A percentile compares a stretch with the other conserved stretches of the same genome.
phyloP scores from a whole-genome alignment of 805 yeast species.

The Candida nonsorbophila region DNA sequence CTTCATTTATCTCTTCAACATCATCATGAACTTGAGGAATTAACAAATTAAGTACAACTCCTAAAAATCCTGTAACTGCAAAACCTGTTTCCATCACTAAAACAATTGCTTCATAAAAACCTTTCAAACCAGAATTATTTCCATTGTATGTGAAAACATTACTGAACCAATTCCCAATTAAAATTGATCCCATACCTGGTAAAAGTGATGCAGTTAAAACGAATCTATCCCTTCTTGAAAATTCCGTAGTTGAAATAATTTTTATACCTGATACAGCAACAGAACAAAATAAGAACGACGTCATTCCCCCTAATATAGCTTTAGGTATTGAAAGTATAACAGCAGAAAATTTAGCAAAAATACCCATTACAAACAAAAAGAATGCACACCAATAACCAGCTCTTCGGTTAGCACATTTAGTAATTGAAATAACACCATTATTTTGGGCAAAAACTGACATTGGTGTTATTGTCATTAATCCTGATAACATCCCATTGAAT shows the following conservation, averaged over 20 bases:
- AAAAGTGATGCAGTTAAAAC: conserved; percentile 57
- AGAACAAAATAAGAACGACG: conserved; percentile 64
- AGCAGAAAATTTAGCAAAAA: conserved; percentile 80
- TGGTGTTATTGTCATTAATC: conserved; percentile 75
- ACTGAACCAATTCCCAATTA: conserved; percentile 61
- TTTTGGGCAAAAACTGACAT: conserved; percentile 89
- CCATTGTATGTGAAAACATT: conserved; percentile 62
- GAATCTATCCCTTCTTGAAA: conserved; percentile 68
- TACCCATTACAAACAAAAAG: conserved; percentile 78
- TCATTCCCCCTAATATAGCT: conserved; percentile 74
- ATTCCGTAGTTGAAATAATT: conserved; percentile 53
- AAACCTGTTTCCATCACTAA: conserved; percentile 68
- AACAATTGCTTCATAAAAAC: conserved; percentile 61
- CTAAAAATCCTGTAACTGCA: conserved; percentile 62
- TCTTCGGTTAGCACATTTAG: conserved; percentile 80
- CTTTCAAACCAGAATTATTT: conserved; percentile 45
- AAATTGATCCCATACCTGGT: conserved; percentile 61
- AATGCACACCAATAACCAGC: conserved; percentile 76
- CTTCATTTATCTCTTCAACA: conserved; percentile 37
- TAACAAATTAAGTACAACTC: conserved; percentile 51
- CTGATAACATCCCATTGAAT: conserved; percentile 67
- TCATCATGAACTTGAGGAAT: conserved; percentile 53
- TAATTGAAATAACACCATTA: conserved; percentile 87
- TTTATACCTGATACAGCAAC: conserved; percentile 70
- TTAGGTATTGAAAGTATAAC: conserved; percentile 60